phyloP scores from a whole-genome alignment of 768 basidiomycete genomes.

The Grammothele lineata region DNA sequence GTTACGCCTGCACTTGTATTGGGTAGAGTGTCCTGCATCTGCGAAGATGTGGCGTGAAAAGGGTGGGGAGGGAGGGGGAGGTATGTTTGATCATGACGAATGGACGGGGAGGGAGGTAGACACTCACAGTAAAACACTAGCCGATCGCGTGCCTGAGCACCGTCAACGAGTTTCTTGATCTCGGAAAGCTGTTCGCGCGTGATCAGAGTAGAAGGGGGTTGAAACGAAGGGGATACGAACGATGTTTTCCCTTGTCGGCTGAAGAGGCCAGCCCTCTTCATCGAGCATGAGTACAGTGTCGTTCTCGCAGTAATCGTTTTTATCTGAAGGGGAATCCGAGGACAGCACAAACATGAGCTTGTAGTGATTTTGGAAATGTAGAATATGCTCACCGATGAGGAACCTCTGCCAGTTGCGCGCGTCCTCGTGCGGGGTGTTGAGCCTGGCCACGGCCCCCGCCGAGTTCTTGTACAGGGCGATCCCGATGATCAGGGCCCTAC shows the following conservation, averaged over 20 bases:
- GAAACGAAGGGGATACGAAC: slow-evolving; percentile 2
- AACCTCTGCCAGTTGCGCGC: slow-evolving; percentile 1
- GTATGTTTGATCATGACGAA: not conserved
- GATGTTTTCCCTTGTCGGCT: slow-evolving; percentile 12
- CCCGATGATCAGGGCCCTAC: not conserved
- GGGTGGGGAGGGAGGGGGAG: not conserved
- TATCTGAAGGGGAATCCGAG: not conserved
- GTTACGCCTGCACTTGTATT: not conserved
- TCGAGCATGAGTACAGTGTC: slow-evolving; percentile 15
- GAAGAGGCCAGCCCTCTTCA: slow-evolving; percentile 1
- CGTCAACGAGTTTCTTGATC: slow-evolving; percentile 10
- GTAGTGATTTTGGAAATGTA: not conserved
- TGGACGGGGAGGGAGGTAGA: not conserved
- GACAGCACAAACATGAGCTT: not conserved
- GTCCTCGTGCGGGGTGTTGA: slow-evolving; percentile 6
- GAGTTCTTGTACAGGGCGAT: not conserved
- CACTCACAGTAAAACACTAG: slow-evolving; percentile 19
- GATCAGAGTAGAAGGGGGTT: not conserved
- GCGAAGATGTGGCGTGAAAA: not conserved
- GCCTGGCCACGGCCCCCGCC: not conserved
- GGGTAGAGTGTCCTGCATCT: slow-evolving; percentile 5
- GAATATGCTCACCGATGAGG: slow-evolving; percentile 4
- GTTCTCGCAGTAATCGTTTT: slow-evolving; percentile 1
- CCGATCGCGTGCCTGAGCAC: slow-evolving; percentile 7
- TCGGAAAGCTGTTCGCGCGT: slow-evolving; percentile 7